Percentiles rank a stretch among this genome's conserved stretches.
These are phyloP conservation scores for Xerocomus amazonicus DNA, from an alignment of 1,284 basidiomycete species.

Conservation along the genomic window DNA sequence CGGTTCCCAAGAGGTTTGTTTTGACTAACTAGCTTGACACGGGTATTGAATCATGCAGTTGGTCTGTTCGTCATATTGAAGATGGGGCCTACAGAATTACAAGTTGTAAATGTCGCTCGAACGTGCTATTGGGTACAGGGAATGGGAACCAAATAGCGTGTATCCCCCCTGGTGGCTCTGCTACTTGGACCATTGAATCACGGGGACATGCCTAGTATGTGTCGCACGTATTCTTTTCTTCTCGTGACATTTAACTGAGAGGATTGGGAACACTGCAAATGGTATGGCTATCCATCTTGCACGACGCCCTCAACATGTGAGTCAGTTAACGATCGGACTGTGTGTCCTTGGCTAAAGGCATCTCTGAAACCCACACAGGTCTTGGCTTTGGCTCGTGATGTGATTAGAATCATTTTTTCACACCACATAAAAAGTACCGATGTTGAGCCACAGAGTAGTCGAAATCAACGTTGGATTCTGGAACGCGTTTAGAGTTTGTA, in stretches of 20 bases:
- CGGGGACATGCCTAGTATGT: neutral
- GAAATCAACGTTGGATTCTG: neutral
- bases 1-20: neutral
- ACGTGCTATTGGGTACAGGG: neutral
- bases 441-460: neutral
- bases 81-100: neutral
- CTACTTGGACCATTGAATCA: neutral
- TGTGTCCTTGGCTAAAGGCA: neutral
- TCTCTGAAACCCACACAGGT: neutral
- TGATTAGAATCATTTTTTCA: neutral
- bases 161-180: neutral
- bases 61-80: neutral
- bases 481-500: neutral
- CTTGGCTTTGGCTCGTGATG: neutral
- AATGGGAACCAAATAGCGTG: neutral
- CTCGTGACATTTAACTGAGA: neutral
- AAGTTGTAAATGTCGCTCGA: neutral
- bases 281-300: neutral
- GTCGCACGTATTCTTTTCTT: neutral
- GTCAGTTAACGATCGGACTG: neutral
- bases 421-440: too few relatives aligned
- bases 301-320: neutral
- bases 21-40: neutral
- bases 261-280: neutral
- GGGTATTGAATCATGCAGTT: neutral